Percentiles rank a stretch among this genome's conserved stretches.
These are phyloP conservation scores for Aspergillus biplanus DNA, from an alignment of 495 filamentous ascomycete species.

Conservation along the genomic window DNA sequence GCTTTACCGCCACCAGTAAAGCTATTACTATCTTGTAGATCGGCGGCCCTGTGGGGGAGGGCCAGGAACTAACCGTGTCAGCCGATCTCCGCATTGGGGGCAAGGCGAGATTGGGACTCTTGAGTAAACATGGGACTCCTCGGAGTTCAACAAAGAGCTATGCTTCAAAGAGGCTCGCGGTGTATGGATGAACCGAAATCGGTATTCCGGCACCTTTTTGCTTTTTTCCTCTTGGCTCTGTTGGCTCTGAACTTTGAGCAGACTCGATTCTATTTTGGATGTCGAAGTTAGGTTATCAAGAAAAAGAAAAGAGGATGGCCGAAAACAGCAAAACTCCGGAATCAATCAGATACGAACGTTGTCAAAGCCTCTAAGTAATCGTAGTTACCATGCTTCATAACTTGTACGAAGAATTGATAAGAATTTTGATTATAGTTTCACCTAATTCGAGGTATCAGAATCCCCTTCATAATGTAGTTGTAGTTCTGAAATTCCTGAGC, in stretches of 20 bases:
- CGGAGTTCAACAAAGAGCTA: background rate
- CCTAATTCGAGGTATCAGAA: too few species aligned
- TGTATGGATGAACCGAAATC: background rate
- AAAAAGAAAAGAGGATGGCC: slow-evolving; percentile 6
- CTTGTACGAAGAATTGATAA: too few species aligned
- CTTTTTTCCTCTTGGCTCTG: slow-evolving; percentile 6
- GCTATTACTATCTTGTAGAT: slow-evolving; percentile 17
- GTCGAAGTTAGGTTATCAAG: background rate
- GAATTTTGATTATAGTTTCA: too few species aligned
- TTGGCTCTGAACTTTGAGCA: background rate
- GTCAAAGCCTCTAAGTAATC: background rate
- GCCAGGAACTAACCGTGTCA: slow-evolving; percentile 6
- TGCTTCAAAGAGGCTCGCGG: background rate
- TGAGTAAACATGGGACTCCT: background rate
- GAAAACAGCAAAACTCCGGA: slow-evolving; percentile 8
- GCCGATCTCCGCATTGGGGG: slow-evolving; percentile 6
- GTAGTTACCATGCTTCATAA: too few species aligned
- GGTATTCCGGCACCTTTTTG: background rate
- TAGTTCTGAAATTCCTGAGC: too few species aligned
- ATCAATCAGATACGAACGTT: background rate
- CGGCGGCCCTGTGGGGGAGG: slow-evolving; percentile 8
- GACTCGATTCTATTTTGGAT: background rate
- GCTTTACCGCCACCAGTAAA: slow-evolving; percentile 10
- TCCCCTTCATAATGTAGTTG: too few species aligned
- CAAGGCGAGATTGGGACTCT: background rate